Evolutionary conservation across 2,329 filamentous ascomycete species (phyloP).

Genomic region (Shiraia bambusicola): DNA sequence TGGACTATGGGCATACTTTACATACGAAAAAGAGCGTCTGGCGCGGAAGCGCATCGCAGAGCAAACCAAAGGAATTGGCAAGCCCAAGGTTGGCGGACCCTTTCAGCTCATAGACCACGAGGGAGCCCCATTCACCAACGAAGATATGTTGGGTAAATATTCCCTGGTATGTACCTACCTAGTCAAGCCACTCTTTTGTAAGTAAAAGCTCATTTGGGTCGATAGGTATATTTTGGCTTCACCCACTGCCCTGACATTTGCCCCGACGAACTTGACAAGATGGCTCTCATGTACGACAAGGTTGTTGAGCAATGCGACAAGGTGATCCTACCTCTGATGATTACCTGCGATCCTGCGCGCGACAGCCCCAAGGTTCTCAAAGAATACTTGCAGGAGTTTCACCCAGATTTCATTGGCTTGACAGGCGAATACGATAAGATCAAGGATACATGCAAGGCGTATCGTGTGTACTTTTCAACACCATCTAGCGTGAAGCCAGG

Average conservation of each 20-base stretch:
- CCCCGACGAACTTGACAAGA: slow-evolving; percentile 98
- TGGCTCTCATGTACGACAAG: slow-evolving; percentile 89
- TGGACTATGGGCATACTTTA: slow-evolving; percentile 85
- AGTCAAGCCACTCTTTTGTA: too few relatives aligned
- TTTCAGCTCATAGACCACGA: slow-evolving; percentile 83
- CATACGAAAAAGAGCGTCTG: slow-evolving; percentile 88
- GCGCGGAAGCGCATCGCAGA: slow-evolving; percentile 86
- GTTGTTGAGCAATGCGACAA: slow-evolving; percentile 53
- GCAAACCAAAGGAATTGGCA: slow-evolving; percentile 87
- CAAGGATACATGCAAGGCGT: slow-evolving; percentile 91
- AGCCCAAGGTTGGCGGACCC: slow-evolving; percentile 86
- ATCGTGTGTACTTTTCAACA: slow-evolving; percentile 96
- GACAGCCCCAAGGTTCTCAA: slow-evolving; percentile 84
- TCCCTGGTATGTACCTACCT: slow-evolving; percentile 66
- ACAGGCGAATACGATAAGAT: slow-evolving; percentile 93
- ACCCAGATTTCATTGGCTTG: slow-evolving; percentile 79
- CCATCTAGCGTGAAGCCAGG: slow-evolving; percentile 84
- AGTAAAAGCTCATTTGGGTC: too few relatives aligned
- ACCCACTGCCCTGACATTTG: slow-evolving; percentile 98
- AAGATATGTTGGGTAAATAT: slow-evolving; percentile 85
- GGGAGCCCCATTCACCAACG: slow-evolving; percentile 73
- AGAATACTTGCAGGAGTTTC: slow-evolving; percentile 87
- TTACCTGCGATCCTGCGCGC: slow-evolving; percentile 91
- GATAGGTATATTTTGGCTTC: slow-evolving; percentile 94
- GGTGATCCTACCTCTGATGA: slow-evolving; percentile 76